These are phyloP conservation scores for Pelargonium citronellum DNA, from an alignment of 441 rosid species.

Conservation along the genomic window DNA sequence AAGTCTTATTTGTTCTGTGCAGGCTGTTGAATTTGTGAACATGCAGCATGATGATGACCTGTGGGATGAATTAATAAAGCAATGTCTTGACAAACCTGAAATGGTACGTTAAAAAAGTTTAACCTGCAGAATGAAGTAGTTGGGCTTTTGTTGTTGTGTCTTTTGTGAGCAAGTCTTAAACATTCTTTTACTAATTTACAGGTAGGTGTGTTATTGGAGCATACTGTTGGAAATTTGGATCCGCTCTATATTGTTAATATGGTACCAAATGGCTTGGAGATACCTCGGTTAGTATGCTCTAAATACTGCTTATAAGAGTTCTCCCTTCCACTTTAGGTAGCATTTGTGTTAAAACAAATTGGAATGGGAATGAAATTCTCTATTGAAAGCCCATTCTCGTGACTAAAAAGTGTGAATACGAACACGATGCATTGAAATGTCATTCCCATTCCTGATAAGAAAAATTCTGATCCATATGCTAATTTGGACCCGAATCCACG, in stretches of 20 bases:
- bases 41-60: constrained; percentile 98
- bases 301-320: constrained; percentile 1
- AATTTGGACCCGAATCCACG: no score
- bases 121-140: constrained; percentile 4
- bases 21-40: constrained; percentile 98
- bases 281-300: constrained; percentile 73
- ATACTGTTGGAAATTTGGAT: constrained; percentile 96
- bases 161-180: constrained; percentile 15
- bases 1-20: constrained; percentile 25
- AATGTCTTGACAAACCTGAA: constrained; percentile 91
- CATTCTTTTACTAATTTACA: constrained; percentile 33
- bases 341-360: no score
- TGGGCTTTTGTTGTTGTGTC: neutral
- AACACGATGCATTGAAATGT: no score
- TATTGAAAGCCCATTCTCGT: no score
- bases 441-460: no score
- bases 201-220: constrained; percentile 95
- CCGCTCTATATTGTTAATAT: constrained; percentile 92
- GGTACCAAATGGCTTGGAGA: constrained; percentile 97
- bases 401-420: no score
- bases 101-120: constrained; percentile 47
- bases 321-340: neutral
- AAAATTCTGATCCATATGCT: no score
- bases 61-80: constrained; percentile 96
- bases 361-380: no score